Conservation (phyloP, 1,284 basidiomycete species). For the Pyrrhoderma lamaoense region DNA sequence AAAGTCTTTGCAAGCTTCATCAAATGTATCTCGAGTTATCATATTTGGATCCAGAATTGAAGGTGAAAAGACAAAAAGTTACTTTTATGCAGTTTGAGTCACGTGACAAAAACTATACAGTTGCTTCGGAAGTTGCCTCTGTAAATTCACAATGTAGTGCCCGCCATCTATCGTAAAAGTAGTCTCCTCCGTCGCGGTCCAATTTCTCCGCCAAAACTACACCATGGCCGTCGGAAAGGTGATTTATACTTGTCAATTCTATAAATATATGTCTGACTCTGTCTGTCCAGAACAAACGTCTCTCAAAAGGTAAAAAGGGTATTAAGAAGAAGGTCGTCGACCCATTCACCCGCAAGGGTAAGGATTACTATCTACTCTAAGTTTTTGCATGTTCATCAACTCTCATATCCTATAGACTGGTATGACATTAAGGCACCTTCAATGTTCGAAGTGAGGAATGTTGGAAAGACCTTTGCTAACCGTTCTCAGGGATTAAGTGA, state of each 20-base stretch:
- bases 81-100: neutral
- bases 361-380: constrained; percentile 17
- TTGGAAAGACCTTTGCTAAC: constrained; percentile 99
- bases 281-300: constrained; percentile 82
- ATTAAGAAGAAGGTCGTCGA: constrained; percentile 99
- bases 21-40: constrained; percentile 54
- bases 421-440: constrained; percentile 99
- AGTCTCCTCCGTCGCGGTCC: constrained; percentile 40
- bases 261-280: constrained; percentile 9
- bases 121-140: neutral
- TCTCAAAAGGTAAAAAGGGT: constrained; percentile 99
- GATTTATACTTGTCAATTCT: constrained; percentile 19
- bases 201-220: constrained; percentile 36
- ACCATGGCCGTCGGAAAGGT: constrained; percentile 93
- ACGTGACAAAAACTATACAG: constrained; percentile 5
- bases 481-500: constrained; percentile 95
- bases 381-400: neutral
- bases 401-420: constrained; percentile 64
- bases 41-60: constrained; percentile 3
- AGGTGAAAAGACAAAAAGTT: no score
- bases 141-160: constrained; percentile 1
- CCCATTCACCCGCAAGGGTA: constrained; percentile 98
- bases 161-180: constrained; percentile 18
- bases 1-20: constrained; percentile 50
- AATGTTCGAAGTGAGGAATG: constrained; percentile 94